Base-by-base conservation (phyloP, 345 rosid species). In the Carallia pectinifolia region DNA sequence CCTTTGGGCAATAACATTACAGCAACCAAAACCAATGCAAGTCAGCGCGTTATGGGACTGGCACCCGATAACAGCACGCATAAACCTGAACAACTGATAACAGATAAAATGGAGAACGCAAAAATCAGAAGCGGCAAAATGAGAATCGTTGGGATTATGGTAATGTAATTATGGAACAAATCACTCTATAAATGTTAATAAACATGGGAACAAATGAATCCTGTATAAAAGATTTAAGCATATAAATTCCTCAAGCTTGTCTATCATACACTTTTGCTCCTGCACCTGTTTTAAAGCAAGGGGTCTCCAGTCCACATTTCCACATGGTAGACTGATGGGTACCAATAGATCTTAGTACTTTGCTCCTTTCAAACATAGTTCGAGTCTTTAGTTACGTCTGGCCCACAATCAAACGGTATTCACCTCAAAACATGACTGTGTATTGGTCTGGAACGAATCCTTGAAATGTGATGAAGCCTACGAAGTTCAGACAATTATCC, bases 261-360 rank as follows among this genome's bases (percentile, higher is more conserved):
- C 40, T 64, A 54, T 38, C 38, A 38, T 53, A 44, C 37, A 54
- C 31, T 29, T 71, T 52, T 71, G n/a, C 8, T 60, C 71, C 39
- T 68, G 40, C 17, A 48, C 30, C 55, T 19, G 7, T 2, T 44
- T 31, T 62, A 53, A 27, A 12, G 48, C 13, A 30, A 38, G n/a
- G 63, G 68, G 63, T 56, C 54, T 63, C 81, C 75, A 71, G 59
- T 68, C 27, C 80, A 68, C 74, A 70, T 54, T 68, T 65, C 70
- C 62, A 70, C 54, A 53, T 34, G 18, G 73, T 38, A 67, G 34
- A 38, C 48, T 29, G 16, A 50, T 44, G 7, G 53, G 53, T 50
- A 31, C 31, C 15, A 37, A 50, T 52, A 17, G 55, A 58, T 38
- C 58, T 30, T 56, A 9, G 31, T 19, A 13, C 31, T 56, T 30